These are phyloP conservation scores for Herpetomonas samuelpessoai DNA, from an alignment of 208 protist species.

Conservation along the genomic window DNA sequence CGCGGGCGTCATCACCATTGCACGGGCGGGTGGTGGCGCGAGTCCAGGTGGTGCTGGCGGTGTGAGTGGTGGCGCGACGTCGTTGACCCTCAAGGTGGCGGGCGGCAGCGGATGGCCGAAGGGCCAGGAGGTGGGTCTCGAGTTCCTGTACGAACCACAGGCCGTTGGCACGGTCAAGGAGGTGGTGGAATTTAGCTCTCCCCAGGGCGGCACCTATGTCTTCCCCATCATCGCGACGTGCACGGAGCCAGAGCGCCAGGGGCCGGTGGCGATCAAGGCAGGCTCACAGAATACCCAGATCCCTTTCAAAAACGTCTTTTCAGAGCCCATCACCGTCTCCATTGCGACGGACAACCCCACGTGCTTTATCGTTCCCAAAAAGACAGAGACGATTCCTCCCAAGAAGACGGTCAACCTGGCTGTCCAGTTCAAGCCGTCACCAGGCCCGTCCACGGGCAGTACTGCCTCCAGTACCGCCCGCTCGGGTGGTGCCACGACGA, in stretches of 20 bases:
- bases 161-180: slow-evolving; percentile 74
- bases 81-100: background rate
- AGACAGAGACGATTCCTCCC: slow-evolving; percentile 73
- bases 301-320: slow-evolving; percentile 95
- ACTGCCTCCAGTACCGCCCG: no score
- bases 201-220: slow-evolving; percentile 87
- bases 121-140: slow-evolving; percentile 90
- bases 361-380: slow-evolving; percentile 77
- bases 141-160: slow-evolving; percentile 93
- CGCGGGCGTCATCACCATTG: background rate
- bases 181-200: slow-evolving; percentile 81
- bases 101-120: slow-evolving; percentile 20
- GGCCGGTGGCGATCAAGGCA: slow-evolving; percentile 78
- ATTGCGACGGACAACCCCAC: slow-evolving; percentile 75
- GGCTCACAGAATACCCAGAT: slow-evolving; percentile 47
- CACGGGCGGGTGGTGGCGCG: background rate
- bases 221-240: slow-evolving; percentile 91
- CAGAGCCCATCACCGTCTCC: slow-evolving; percentile 70
- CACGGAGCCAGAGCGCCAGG: slow-evolving; percentile 89
- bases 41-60: background rate
- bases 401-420: slow-evolving; percentile 79
- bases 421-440: slow-evolving; percentile 61
- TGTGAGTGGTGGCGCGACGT: background rate
- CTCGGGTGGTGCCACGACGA: no score
- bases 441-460: background rate